These are phyloP conservation scores for Aspergillus clavatus DNA, from an alignment of 2,329 filamentous ascomycete genomes.

Conservation along the genomic window DNA sequence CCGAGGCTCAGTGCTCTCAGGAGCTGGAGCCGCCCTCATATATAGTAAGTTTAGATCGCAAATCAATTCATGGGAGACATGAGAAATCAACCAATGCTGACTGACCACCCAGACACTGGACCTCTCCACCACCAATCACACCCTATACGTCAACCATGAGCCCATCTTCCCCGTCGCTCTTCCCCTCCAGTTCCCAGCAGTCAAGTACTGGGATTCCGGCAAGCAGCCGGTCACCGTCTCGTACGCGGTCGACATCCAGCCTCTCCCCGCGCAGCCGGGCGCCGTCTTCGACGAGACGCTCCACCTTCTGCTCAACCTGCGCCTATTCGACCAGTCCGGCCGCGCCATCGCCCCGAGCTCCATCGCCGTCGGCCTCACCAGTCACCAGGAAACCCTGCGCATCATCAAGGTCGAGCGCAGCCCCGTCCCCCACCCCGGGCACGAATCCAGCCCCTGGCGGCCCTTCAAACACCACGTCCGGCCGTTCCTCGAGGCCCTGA, in stretches of 20 bases:
- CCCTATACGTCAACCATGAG: constrained; percentile 26
- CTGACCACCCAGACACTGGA: constrained; percentile 22
- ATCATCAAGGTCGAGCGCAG: constrained; percentile 26
- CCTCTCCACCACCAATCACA: constrained; percentile 25
- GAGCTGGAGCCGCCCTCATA: constrained; percentile 6
- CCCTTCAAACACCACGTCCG: neutral
- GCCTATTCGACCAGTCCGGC: constrained; percentile 22
- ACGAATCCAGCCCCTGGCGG: neutral
- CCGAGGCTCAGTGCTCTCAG: constrained; percentile 11
- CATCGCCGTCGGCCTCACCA: constrained; percentile 27
- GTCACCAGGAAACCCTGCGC: constrained; percentile 19
- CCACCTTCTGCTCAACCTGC: constrained; percentile 21
- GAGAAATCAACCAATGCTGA: no score
- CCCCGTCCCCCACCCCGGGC: constrained; percentile 11
- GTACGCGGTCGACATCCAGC: constrained; percentile 23
- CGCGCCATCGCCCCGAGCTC: constrained; percentile 23
- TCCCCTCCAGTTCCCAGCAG: constrained; percentile 25
- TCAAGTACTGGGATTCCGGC: constrained; percentile 15
- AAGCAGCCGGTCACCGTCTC: constrained; percentile 15
- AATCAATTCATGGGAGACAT: neutral
- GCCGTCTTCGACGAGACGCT: constrained; percentile 15
- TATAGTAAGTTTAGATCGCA: constrained; percentile 7
- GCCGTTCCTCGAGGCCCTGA: neutral
- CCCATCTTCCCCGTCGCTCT: constrained; percentile 25
- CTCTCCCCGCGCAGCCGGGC: constrained; percentile 16